These are phyloP conservation scores for Phytophthora pisi DNA, from an alignment of 352 stramenopile species.

Conservation along the genomic window DNA sequence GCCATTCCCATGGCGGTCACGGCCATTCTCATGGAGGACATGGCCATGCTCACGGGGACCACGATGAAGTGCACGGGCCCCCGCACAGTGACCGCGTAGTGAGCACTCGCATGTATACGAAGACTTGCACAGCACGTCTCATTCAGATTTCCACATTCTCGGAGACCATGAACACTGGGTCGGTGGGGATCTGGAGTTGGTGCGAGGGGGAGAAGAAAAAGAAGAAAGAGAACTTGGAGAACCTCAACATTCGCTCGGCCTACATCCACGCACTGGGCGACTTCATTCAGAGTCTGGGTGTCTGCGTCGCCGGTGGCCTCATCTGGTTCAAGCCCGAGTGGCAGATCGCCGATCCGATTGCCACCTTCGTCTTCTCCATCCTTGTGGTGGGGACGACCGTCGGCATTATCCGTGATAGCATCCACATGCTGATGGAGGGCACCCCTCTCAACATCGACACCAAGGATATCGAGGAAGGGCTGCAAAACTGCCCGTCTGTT, in stretches of 20 bases:
- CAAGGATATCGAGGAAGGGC: conserved; percentile 71
- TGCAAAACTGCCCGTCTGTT: conserved; percentile 81
- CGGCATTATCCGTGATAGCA: conserved; percentile 84
- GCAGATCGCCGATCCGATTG: conserved; percentile 96
- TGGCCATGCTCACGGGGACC: neutral
- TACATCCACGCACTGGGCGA: conserved; percentile 97
- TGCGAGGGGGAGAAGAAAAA: no score
- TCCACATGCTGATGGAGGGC: conserved; percentile 95
- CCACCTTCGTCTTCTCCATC: conserved; percentile 95
- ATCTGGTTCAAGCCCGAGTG: conserved; percentile 96
- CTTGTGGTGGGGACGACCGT: conserved; percentile 93
- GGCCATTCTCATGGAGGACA: neutral
- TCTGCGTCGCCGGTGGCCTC: conserved; percentile 93
- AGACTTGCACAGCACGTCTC: neutral
- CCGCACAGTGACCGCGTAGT: neutral
- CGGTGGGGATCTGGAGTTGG: conserved; percentile 23
- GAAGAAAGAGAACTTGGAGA: conserved; percentile 52
- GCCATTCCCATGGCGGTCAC: neutral
- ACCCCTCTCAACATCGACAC: conserved; percentile 88
- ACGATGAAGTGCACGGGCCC: neutral
- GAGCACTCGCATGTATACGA: neutral
- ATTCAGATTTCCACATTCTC: neutral
- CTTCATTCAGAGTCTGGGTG: conserved; percentile 95
- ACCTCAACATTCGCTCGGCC: conserved; percentile 95
- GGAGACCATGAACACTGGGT: neutral